phyloP scores from a whole-genome alignment of 75 land plant species.

The Pinus albicaulis region DNA sequence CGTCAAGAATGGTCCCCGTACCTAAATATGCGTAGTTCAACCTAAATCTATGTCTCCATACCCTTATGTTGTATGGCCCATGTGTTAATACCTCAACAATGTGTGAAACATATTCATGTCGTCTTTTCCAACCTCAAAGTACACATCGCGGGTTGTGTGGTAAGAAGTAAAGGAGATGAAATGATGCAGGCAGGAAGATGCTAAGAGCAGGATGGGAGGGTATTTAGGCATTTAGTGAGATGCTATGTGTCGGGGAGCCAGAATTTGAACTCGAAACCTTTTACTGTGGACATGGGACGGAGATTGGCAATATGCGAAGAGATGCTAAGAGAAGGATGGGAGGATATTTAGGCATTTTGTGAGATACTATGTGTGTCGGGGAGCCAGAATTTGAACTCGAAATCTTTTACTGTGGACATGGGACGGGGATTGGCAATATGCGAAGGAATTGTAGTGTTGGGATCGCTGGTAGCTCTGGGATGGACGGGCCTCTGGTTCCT shows the following conservation, averaged over 20 bases:
- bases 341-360: too few species aligned
- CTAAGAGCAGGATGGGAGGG: background rate
- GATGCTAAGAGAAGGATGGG: background rate
- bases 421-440: constrained; percentile 45
- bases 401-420: constrained; percentile 19
- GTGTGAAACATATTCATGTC: too few species aligned
- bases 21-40: too few species aligned
- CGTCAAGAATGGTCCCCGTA: too few species aligned
- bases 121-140: too few species aligned
- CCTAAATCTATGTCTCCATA: too few species aligned
- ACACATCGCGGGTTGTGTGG: background rate
- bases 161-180: background rate
- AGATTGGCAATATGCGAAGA: constrained; percentile 46
- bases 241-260: background rate
- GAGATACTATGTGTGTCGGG: too few species aligned
- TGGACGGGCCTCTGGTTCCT: constrained; percentile 94
- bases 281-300: constrained; percentile 41
- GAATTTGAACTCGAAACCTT: background rate
- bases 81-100: too few species aligned
- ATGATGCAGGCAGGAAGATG: background rate
- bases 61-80: too few species aligned
- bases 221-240: too few species aligned
- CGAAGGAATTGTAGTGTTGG: constrained; percentile 53
- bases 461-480: constrained; percentile 58
- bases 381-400: background rate